Evolutionary conservation across 805 yeast genomes (phyloP), one percentile per base, ranked within the genome.

Genomic region (Yamadazyma sp.): DNA sequence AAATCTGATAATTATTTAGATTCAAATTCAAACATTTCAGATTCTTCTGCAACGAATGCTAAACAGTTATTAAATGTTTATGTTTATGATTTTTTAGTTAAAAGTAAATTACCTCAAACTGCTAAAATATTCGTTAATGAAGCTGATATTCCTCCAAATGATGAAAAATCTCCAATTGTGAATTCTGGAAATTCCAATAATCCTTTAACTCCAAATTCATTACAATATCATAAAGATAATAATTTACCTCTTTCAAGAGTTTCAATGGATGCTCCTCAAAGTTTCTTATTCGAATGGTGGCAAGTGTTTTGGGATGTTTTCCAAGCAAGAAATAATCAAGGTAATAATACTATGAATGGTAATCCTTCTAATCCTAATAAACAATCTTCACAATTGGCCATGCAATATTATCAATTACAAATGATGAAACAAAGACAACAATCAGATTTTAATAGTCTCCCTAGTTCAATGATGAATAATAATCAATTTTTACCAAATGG

Each of bases 261-360:
- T 51, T 65, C 78, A 8, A 75, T 84, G 73, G 93, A 87, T 52
- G 82, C 94, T 2, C 93, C 94, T 0, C 86, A 82, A 48, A 93
- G 96, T 5, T 88, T 86, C 51, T 62, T 88, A 16, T 81, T 77
- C 50, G 97, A 89, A 56, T 88, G 97, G 97, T 88, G 96, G 96
- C 87, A 80, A 65, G 79, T 89, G 12, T 89, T 88, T 55, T 89
- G 96, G 96, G 96, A 88, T 55, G 80, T 87, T 19, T 86, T 82
- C 59, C 84, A 84, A 51, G 95, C 94, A 3, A 73, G 87, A 48
- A 78, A 86, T 27, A 78, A 75, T 43, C 66, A n/a, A n/a, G n/a
- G n/a, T n/a, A n/a, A 80, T 39, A 82, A 78, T 11, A 77, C 80
- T 10, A n/a, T n/a, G n/a, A n/a, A n/a, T n/a, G n/a, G n/a, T n/a